Conservation (phyloP, 805 yeast species). For the Debaryomyces castellii region DNA sequence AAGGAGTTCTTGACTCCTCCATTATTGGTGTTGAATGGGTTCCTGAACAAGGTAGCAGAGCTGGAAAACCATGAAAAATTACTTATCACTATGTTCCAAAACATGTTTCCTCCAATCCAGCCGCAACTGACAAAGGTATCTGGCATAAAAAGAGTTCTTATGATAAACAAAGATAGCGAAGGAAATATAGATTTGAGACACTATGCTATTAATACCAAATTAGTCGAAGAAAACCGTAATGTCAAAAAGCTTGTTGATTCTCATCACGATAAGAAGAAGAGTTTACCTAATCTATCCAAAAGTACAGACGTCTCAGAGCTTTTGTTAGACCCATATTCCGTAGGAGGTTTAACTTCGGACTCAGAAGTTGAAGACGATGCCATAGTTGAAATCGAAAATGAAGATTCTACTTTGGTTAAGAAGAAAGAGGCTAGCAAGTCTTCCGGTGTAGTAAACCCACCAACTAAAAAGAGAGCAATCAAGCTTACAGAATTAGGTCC, state of each 20-base stretch:
- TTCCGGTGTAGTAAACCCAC: conserved; percentile 15
- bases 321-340: conserved; percentile 78
- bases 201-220: conserved; percentile 81
- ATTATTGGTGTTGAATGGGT: conserved; percentile 89
- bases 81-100: conserved; percentile 86
- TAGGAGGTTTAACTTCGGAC: conserved; percentile 81
- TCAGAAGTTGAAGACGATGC: conserved; percentile 93
- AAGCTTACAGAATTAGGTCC: conserved; percentile 94
- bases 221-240: conserved; percentile 74
- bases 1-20: conserved; percentile 78
- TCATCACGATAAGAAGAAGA: conserved; percentile 58
- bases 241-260: conserved; percentile 69
- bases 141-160: conserved; percentile 78
- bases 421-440: conserved; percentile 18
- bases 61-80: conserved; percentile 75
- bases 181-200: conserved; percentile 85
- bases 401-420: conserved; percentile 14
- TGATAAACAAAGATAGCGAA: conserved; percentile 71
- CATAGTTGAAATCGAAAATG: conserved; percentile 57
- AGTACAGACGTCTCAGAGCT: conserved; percentile 80
- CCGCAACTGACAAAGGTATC: conserved; percentile 77
- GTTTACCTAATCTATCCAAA: conserved; percentile 66
- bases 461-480: conserved; percentile 72
- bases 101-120: conserved; percentile 91
- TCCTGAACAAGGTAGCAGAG: conserved; percentile 58